Conservation (phyloP, 129 eudicot genomes). For the Flaveria trinervia region DNA sequence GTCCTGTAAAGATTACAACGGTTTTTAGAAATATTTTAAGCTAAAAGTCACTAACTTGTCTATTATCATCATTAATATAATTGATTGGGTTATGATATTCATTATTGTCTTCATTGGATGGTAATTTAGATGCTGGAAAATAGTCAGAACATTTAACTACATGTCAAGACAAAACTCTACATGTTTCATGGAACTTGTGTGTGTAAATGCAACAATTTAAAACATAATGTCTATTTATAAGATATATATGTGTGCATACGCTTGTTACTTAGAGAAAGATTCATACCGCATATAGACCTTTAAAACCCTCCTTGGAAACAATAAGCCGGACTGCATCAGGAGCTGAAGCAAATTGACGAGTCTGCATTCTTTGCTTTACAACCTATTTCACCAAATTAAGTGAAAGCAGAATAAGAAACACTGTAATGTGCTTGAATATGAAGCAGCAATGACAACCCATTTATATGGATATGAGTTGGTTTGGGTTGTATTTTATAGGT, state of each 20-base stretch:
- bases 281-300: conserved; percentile 94
- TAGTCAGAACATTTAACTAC: background rate
- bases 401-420: conserved; percentile 6
- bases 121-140: background rate
- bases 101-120: background rate
- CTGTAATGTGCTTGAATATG: background rate
- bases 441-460: background rate
- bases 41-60: background rate
- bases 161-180: conserved; percentile 1
- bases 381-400: conserved; percentile 52
- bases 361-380: conserved; percentile 96
- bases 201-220: background rate
- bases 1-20: background rate
- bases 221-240: background rate
- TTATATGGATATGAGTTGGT: background rate
- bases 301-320: conserved; percentile 79
- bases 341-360: conserved; percentile 86
- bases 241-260: background rate
- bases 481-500: background rate
- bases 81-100: background rate
- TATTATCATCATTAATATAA: background rate
- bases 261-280: conserved; percentile 7
- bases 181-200: background rate
- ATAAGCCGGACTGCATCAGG: conserved; percentile 82
- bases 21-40: background rate